These are phyloP conservation scores for Zostera marina DNA, from an alignment of 116 monocot species.

Conservation along the genomic window DNA sequence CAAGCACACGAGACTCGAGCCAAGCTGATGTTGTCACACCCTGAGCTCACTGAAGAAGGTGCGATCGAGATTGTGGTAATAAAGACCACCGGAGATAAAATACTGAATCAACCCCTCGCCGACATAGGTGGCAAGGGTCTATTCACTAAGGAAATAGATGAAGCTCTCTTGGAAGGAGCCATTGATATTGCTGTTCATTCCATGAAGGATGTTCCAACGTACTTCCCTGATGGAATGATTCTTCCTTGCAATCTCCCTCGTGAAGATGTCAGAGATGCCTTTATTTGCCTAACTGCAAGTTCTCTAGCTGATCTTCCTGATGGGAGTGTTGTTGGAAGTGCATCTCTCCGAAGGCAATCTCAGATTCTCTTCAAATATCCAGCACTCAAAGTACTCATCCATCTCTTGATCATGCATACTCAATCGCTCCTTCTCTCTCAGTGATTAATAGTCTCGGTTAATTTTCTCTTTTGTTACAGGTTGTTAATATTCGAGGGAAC, in stretches of 20 bases:
- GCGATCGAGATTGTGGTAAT: slow-evolving; percentile 84
- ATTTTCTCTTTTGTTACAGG: slow-evolving; percentile 24
- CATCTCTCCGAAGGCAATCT: slow-evolving; percentile 79
- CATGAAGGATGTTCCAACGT: slow-evolving; percentile 98
- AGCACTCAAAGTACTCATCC: slow-evolving; percentile 44
- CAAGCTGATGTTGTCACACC: slow-evolving; percentile 59
- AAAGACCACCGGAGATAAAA: slow-evolving; percentile 89
- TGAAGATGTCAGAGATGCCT: slow-evolving; percentile 93
- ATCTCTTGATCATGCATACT: background rate
- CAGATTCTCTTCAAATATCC: slow-evolving; percentile 81
- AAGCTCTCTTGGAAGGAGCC: slow-evolving; percentile 70
- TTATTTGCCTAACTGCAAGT: slow-evolving; percentile 65
- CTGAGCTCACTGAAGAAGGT: slow-evolving; percentile 72
- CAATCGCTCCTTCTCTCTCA: background rate
- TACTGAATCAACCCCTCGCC: slow-evolving; percentile 83
- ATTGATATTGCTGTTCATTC: slow-evolving; percentile 97
- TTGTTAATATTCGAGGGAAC: slow-evolving; percentile 91
- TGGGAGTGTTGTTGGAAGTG: slow-evolving; percentile 89
- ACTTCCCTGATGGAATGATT: slow-evolving; percentile 74
- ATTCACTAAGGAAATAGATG: slow-evolving; percentile 95
- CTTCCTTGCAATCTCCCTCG: slow-evolving; percentile 86
- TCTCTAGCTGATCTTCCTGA: slow-evolving; percentile 75
- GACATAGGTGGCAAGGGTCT: slow-evolving; percentile 97
- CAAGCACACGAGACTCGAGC: slow-evolving; percentile 82
- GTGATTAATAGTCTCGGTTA: background rate